phyloP scores from a whole-genome alignment of 495 filamentous ascomycete species.

The Podospora fimiseda region DNA sequence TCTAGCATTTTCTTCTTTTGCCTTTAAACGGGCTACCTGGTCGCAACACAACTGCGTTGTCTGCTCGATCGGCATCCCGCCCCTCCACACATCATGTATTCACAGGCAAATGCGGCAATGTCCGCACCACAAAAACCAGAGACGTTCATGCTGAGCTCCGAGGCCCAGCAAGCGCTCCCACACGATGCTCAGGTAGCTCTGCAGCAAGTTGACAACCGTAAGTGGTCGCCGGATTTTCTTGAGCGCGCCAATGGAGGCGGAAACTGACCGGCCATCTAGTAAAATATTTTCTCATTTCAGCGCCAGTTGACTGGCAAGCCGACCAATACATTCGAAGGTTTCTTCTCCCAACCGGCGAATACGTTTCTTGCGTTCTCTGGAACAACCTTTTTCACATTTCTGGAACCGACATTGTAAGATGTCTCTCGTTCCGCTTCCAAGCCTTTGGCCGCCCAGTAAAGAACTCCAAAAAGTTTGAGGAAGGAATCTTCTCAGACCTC shows the following conservation, averaged over 20 bases:
- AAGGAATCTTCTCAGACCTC: slow-evolving; percentile 97
- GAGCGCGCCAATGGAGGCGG: not conserved
- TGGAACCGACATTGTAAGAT: slow-evolving; percentile 97
- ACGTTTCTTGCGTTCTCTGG: slow-evolving; percentile 96
- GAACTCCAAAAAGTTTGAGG: slow-evolving; percentile 99
- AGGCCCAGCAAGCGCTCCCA: slow-evolving; percentile 91
- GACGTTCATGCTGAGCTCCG: slow-evolving; percentile 95
- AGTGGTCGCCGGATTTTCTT: slow-evolving; percentile 39
- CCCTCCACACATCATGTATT: slow-evolving; percentile 35
- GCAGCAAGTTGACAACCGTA: slow-evolving; percentile 97
- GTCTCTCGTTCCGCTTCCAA: slow-evolving; percentile 96
- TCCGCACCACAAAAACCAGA: slow-evolving; percentile 74
- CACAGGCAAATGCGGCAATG: slow-evolving; percentile 45
- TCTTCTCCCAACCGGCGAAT: slow-evolving; percentile 92
- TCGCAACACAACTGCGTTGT: slow-evolving; percentile 16
- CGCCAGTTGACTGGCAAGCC: slow-evolving; percentile 93
- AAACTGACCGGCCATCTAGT: slow-evolving; percentile 47
- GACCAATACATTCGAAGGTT: slow-evolving; percentile 97
- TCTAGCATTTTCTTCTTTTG: not conserved
- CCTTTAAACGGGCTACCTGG: slow-evolving; percentile 6
- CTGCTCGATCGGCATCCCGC: not conserved
- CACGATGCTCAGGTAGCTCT: slow-evolving; percentile 96
- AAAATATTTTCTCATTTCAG: slow-evolving; percentile 99
- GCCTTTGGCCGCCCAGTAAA: slow-evolving; percentile 97
- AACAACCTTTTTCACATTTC: slow-evolving; percentile 99